Evolutionary conservation across 2,329 filamentous ascomycete genomes (phyloP).

Genomic region (Calonectria ilicicola): DNA sequence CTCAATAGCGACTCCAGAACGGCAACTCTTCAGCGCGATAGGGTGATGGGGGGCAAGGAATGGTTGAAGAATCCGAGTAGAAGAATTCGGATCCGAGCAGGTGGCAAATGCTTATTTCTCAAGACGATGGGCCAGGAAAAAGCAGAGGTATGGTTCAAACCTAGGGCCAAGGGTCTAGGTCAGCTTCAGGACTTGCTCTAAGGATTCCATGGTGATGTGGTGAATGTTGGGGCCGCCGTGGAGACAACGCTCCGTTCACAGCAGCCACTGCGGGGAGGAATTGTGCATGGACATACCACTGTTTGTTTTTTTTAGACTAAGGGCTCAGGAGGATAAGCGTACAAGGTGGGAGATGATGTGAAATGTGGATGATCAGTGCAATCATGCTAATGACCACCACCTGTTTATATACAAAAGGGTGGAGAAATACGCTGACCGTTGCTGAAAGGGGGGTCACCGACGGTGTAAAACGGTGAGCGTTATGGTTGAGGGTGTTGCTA

Average conservation of each 20-base stretch:
- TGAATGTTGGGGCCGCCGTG: not conserved
- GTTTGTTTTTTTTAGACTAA: not conserved
- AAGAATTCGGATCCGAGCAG: constrained; percentile 35
- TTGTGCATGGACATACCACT: constrained; percentile 31
- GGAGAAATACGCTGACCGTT: constrained; percentile 38
- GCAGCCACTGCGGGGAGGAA: not conserved
- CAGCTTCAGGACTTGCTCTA: constrained; percentile 15
- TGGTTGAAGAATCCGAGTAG: constrained; percentile 29
- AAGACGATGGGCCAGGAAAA: too few species aligned
- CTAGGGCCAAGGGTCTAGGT: constrained; percentile 27
- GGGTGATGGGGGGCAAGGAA: not conserved
- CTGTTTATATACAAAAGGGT: constrained; percentile 38
- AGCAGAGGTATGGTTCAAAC: constrained; percentile 24
- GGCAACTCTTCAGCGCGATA: constrained; percentile 22
- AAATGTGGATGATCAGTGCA: constrained; percentile 32
- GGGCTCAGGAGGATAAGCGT: constrained; percentile 22
- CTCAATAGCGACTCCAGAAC: constrained; percentile 46
- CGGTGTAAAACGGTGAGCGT: constrained; percentile 41
- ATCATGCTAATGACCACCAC: constrained; percentile 5
- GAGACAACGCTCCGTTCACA: constrained; percentile 6
- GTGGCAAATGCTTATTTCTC: constrained; percentile 35
- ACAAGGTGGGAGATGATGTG: constrained; percentile 1
- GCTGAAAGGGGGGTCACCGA: constrained; percentile 34
- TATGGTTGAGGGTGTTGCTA: constrained; percentile 17
- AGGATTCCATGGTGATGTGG: constrained; percentile 2